Conservation (phyloP, 768 basidiomycete species). For the Suillus brevipes region DNA sequence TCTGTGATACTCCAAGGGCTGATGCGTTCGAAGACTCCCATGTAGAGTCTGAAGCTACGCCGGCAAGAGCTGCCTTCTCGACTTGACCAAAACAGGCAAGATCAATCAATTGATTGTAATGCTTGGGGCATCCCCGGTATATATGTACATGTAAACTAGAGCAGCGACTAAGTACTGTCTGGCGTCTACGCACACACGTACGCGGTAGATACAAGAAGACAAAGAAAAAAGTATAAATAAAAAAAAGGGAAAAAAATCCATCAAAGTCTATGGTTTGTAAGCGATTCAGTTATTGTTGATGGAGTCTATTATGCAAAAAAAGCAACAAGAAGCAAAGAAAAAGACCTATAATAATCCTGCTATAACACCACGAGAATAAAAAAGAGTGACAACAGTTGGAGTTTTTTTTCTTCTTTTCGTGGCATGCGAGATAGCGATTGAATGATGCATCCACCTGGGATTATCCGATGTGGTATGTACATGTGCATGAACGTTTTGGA, state of each 20-base stretch:
- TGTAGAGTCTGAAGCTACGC: neutral
- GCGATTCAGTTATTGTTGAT: neutral
- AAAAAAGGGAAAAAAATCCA: neutral
- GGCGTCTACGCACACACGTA: neutral
- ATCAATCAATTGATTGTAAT: neutral
- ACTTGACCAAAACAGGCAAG: neutral
- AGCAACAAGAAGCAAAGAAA: neutral
- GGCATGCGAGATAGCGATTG: neutral
- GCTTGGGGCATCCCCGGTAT: neutral
- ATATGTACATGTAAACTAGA: neutral
- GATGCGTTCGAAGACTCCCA: neutral
- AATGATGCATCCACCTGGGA: neutral
- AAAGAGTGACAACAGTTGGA: slow-evolving; percentile 4
- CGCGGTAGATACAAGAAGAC: neutral
- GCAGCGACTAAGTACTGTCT: neutral
- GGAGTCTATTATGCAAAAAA: neutral
- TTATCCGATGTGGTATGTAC: slow-evolving; percentile 4
- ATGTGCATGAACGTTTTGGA: neutral
- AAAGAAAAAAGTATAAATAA: too few relatives aligned
- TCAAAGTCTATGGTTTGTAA: neutral
- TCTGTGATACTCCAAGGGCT: neutral
- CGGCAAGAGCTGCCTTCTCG: neutral
- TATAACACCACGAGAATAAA: neutral
- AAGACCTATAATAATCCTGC: neutral
- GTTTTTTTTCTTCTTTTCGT: neutral